These are phyloP conservation scores for Metarhizium anisopliae DNA, from an alignment of 2,329 filamentous ascomycete species.

Conservation along the genomic window DNA sequence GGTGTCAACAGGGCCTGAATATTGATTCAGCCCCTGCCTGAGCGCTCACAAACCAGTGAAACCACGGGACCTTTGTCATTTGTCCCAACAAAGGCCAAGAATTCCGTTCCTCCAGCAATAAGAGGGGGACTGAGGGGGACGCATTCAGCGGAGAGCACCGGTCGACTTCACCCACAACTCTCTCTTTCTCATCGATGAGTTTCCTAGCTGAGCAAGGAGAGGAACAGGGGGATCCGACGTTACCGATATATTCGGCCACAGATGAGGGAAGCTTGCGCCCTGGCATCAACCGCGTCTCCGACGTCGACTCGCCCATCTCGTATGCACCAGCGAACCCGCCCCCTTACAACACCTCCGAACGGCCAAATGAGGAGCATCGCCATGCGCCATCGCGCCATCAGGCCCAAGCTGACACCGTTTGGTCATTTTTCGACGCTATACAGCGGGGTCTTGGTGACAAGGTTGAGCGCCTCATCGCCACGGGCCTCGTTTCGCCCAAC, in stretches of 20 bases:
- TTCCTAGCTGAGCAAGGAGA: neutral
- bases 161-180: no score
- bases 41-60: no score
- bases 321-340: neutral
- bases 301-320: neutral
- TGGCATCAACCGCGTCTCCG: neutral
- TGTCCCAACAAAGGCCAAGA: no score
- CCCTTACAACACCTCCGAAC: neutral
- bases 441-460: slow-evolving; percentile 16
- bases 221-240: neutral
- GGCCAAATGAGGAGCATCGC: neutral
- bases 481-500: slow-evolving; percentile 30
- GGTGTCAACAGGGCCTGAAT: no score
- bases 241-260: neutral
- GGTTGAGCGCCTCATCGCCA: slow-evolving; percentile 20
- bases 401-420: neutral
- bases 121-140: no score
- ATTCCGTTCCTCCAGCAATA: no score
- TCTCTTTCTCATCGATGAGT: neutral
- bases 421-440: slow-evolving; percentile 9
- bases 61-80: no score
- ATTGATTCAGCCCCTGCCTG: no score
- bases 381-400: neutral
- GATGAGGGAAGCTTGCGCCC: neutral
- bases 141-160: no score